These are phyloP conservation scores for Russula vinacea DNA, from an alignment of 768 basidiomycete genomes.

Conservation along the genomic window DNA sequence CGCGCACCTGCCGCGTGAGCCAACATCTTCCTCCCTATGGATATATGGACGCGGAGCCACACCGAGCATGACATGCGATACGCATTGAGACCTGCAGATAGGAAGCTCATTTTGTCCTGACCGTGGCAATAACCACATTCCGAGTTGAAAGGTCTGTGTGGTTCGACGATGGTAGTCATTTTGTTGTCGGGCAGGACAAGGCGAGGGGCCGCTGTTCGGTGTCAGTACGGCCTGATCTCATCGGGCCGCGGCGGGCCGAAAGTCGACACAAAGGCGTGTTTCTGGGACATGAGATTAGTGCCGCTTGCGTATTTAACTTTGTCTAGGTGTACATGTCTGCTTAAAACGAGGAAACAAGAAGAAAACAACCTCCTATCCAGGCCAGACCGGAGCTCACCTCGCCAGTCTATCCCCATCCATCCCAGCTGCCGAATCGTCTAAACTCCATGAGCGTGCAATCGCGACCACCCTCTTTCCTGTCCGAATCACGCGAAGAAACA, in stretches of 20 bases:
- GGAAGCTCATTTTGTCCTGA: not conserved
- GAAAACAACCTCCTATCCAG: slow-evolving; percentile 12
- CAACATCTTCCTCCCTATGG: not conserved
- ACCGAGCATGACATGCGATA: slow-evolving; percentile 28
- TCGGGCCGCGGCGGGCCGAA: slow-evolving; percentile 9
- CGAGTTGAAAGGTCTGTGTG: slow-evolving; percentile 11
- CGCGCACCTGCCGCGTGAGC: not conserved
- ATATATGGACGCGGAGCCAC: not conserved
- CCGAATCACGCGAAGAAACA: slow-evolving; percentile 51
- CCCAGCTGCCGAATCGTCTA: slow-evolving; percentile 81
- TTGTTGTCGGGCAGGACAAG: not conserved
- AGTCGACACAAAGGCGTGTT: slow-evolving; percentile 3
- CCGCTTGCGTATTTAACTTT: slow-evolving; percentile 3
- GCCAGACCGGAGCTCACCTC: slow-evolving; percentile 30
- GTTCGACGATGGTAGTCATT: slow-evolving; percentile 10
- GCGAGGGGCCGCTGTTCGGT: not conserved
- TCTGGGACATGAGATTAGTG: slow-evolving; percentile 16
- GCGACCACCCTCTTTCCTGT: slow-evolving; percentile 55
- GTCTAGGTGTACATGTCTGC: slow-evolving; percentile 24
- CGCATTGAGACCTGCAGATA: slow-evolving; percentile 14
- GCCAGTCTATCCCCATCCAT: slow-evolving; percentile 64
- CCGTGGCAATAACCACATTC: slow-evolving; percentile 18
- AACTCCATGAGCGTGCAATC: slow-evolving; percentile 74
- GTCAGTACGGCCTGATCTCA: slow-evolving; percentile 5
- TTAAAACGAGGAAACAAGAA: not conserved